Evolutionary conservation across 2,329 filamentous ascomycete species (phyloP).

Genomic region (Berkeleyomyces rouxiae): DNA sequence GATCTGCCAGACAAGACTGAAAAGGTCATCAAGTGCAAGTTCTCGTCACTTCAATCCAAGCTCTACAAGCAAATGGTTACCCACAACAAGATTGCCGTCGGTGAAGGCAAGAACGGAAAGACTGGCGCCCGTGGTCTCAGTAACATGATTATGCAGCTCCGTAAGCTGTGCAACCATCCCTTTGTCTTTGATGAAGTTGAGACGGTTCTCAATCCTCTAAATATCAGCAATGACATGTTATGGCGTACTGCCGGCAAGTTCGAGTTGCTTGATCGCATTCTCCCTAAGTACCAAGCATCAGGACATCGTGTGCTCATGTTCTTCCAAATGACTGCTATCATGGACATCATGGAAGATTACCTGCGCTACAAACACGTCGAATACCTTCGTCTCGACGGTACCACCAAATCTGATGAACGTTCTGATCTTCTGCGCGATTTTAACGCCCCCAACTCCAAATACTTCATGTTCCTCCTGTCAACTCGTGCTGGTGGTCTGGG

Average conservation of each 20-base stretch:
- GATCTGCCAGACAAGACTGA: slow-evolving; percentile 98
- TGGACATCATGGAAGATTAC: slow-evolving; percentile 99
- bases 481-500: slow-evolving; percentile 96
- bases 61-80: slow-evolving; percentile 96
- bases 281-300: slow-evolving; percentile 83
- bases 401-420: slow-evolving; percentile 92
- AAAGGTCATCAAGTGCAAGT: slow-evolving; percentile 97
- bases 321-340: slow-evolving; percentile 99
- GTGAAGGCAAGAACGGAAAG: slow-evolving; percentile 90
- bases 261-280: slow-evolving; percentile 75
- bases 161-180: slow-evolving; percentile 96
- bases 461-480: slow-evolving; percentile 97
- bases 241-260: slow-evolving; percentile 98
- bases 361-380: slow-evolving; percentile 65
- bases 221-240: slow-evolving; percentile 75
- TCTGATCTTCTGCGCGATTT: slow-evolving; percentile 79
- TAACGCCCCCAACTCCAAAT: slow-evolving; percentile 77
- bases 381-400: slow-evolving; percentile 87
- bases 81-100: slow-evolving; percentile 85
- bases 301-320: slow-evolving; percentile 97
- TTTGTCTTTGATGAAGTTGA: slow-evolving; percentile 98
- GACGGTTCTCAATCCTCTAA: slow-evolving; percentile 88
- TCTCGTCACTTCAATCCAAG: slow-evolving; percentile 82
- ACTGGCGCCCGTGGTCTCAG: slow-evolving; percentile 84
- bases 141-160: slow-evolving; percentile 99